Conservation (phyloP, 2,329 filamentous ascomycete species). For the Xenoacremonium recifei region DNA sequence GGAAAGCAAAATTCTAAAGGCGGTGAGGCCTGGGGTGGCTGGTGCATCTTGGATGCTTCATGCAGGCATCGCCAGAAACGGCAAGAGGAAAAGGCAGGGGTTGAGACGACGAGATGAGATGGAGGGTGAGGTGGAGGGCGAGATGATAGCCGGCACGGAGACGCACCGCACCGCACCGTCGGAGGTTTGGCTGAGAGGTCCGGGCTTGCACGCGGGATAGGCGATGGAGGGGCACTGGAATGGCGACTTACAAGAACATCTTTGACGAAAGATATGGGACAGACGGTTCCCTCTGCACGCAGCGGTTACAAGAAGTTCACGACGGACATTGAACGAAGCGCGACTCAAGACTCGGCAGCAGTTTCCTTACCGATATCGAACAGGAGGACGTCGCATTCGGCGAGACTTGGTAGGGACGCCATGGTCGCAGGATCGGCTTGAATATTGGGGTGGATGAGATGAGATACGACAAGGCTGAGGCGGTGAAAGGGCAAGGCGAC, state of each 20-base stretch:
- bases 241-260: constrained; percentile 69
- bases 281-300: constrained; percentile 72
- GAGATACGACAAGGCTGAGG: neutral
- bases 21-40: constrained; percentile 19
- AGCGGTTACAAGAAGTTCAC: neutral
- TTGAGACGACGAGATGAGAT: constrained; percentile 20
- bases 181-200: too few relatives aligned
- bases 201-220: constrained; percentile 16
- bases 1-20: constrained; percentile 19
- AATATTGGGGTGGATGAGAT: constrained; percentile 3
- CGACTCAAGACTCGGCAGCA: constrained; percentile 6
- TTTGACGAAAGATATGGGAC: constrained; percentile 81
- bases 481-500: too few relatives aligned
- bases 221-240: constrained; percentile 13
- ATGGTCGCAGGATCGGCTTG: constrained; percentile 8
- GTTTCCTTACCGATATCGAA: constrained; percentile 37
- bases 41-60: constrained; percentile 12
- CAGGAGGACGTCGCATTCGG: constrained; percentile 31
- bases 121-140: constrained; percentile 10
- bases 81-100: constrained; percentile 7
- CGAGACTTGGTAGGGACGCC: constrained; percentile 25
- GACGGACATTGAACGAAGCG: neutral
- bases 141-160: too few relatives aligned
- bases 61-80: constrained; percentile 15
- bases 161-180: too few relatives aligned